Conservation (phyloP, 331 rosid genomes). For the Telfairia occidentalis region DNA sequence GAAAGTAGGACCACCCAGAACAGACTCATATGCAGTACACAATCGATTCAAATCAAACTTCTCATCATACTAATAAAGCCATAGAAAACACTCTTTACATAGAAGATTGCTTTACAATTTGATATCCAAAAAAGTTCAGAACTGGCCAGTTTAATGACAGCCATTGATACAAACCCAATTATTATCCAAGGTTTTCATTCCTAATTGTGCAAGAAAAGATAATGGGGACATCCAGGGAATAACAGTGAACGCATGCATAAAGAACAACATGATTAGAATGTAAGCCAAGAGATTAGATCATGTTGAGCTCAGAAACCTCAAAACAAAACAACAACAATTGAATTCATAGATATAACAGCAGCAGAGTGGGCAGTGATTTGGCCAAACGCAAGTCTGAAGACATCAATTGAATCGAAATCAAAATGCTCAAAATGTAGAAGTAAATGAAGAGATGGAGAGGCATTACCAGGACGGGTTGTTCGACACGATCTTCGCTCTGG, state of each 20-base stretch:
- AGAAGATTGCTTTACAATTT: background rate
- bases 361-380: background rate
- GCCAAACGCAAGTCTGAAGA: background rate
- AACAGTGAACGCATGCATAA: background rate
- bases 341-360: background rate
- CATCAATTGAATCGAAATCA: background rate
- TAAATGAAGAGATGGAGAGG: background rate
- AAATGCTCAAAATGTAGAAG: background rate
- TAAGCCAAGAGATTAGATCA: background rate
- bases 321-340: background rate
- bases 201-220: background rate
- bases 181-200: slow-evolving; percentile 1
- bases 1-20: background rate
- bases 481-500: slow-evolving; percentile 64
- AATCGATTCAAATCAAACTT: background rate
- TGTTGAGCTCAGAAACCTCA: slow-evolving; percentile 7
- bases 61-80: background rate
- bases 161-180: background rate
- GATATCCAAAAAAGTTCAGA: slow-evolving; percentile 1
- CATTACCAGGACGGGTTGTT: slow-evolving; percentile 43
- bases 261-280: background rate
- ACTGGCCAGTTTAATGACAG: background rate
- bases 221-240: background rate
- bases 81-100: background rate
- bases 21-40: background rate